phyloP scores from a whole-genome alignment of 2,329 filamentous ascomycete species.

The Penicillium palitans region DNA sequence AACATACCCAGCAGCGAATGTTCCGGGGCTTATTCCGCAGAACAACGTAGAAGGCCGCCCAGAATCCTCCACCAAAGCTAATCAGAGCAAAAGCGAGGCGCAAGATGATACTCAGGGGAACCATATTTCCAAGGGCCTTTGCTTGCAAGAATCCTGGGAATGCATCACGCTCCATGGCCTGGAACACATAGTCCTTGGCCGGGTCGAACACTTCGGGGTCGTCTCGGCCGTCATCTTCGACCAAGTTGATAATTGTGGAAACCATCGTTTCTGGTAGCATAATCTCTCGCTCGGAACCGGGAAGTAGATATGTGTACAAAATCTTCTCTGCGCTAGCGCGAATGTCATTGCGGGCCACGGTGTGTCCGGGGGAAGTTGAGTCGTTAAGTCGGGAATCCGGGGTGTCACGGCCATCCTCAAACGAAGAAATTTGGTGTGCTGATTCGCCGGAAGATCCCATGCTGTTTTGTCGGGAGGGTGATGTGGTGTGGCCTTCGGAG shows the following conservation, averaged over 20 bases:
- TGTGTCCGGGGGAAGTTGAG: slow-evolving; percentile 79
- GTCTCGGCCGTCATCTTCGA: slow-evolving; percentile 88
- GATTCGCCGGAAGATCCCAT: slow-evolving; percentile 47
- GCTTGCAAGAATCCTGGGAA: slow-evolving; percentile 94
- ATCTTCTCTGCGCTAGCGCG: slow-evolving; percentile 95
- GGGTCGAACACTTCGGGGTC: slow-evolving; percentile 97
- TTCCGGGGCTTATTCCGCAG: slow-evolving; percentile 75
- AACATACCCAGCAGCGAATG: slow-evolving; percentile 80
- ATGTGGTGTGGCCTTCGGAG: slow-evolving; percentile 50
- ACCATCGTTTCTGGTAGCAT: slow-evolving; percentile 86
- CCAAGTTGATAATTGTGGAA: slow-evolving; percentile 77
- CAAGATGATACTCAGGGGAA: slow-evolving; percentile 84
- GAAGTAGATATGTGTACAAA: slow-evolving; percentile 93
- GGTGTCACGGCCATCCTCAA: slow-evolving; percentile 55
- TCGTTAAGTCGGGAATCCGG: slow-evolving; percentile 65
- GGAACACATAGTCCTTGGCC: slow-evolving; percentile 98
- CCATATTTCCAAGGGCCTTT: slow-evolving; percentile 93
- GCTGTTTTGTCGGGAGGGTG: slow-evolving; percentile 57
- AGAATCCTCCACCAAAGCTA: slow-evolving; percentile 87
- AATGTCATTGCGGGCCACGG: slow-evolving; percentile 85
- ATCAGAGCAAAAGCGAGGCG: slow-evolving; percentile 82
- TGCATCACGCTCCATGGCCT: slow-evolving; percentile 99
- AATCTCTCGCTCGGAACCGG: slow-evolving; percentile 95
- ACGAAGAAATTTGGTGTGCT: slow-evolving; percentile 39
- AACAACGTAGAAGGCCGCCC: slow-evolving; percentile 90